Conservation (phyloP, 1,284 basidiomycete genomes). For the Trichosporon asahii region DNA sequence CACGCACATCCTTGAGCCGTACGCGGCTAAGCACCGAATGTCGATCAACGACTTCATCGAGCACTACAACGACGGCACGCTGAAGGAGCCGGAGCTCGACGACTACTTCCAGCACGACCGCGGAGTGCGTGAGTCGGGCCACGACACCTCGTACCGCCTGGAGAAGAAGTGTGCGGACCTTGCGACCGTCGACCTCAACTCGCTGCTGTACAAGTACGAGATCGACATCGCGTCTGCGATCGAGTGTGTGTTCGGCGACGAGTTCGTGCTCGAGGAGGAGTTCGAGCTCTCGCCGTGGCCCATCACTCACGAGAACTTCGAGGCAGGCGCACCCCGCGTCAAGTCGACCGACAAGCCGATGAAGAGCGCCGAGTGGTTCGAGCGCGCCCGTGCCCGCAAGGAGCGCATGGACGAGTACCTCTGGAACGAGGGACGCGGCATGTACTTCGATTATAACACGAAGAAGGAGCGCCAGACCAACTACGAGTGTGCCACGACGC, state of each 20-base stretch:
- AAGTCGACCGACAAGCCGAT: slow-evolving; percentile 64
- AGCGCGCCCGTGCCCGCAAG: slow-evolving; percentile 74
- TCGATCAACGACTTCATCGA: slow-evolving; percentile 98
- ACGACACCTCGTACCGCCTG: slow-evolving; percentile 96
- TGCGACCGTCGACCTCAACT: slow-evolving; percentile 92
- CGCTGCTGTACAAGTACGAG: slow-evolving; percentile 82
- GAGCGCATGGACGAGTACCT: slow-evolving; percentile 87
- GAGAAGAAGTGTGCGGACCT: slow-evolving; percentile 91
- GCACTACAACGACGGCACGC: slow-evolving; percentile 80
- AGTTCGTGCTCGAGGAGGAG: slow-evolving; percentile 84
- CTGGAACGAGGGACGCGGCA: slow-evolving; percentile 91
- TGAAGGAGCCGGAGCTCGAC: slow-evolving; percentile 85
- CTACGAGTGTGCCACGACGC: slow-evolving; percentile 91
- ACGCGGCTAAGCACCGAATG: slow-evolving; percentile 84
- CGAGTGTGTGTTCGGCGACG: slow-evolving; percentile 87
- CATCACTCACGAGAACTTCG: slow-evolving; percentile 73
- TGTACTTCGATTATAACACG: slow-evolving; percentile 97
- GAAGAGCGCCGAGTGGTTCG: slow-evolving; percentile 83
- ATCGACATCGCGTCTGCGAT: slow-evolving; percentile 91
- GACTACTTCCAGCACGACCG: slow-evolving; percentile 98
- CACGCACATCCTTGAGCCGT: slow-evolving; percentile 93
- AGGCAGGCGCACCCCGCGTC: slow-evolving; percentile 56
- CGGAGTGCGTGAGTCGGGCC: slow-evolving; percentile 87
- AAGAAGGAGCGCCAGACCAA: slow-evolving; percentile 81
- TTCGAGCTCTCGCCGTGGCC: slow-evolving; percentile 90